These are phyloP conservation scores for Drosera spatulata DNA, from an alignment of 179 eudicot genomes.

Conservation along the genomic window DNA sequence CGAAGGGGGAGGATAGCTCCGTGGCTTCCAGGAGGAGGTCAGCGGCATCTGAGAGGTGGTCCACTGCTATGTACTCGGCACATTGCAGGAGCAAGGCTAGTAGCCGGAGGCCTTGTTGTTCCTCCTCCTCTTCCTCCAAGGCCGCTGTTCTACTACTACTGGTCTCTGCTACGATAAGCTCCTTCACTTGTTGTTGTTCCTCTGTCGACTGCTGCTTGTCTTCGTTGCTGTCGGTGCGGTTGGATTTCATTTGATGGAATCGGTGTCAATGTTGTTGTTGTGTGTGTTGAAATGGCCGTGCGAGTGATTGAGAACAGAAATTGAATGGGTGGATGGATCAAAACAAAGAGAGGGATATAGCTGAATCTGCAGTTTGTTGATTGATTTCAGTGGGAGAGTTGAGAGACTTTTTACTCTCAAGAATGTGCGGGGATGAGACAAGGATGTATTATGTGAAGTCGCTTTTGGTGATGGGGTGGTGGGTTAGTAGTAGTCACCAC, in stretches of 20 bases:
- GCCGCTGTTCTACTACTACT: background rate
- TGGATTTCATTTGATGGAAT: background rate
- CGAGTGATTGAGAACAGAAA: too few species aligned
- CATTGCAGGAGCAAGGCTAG: constrained; percentile 35
- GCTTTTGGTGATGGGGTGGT: too few species aligned
- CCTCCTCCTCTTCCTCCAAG: constrained; percentile 1
- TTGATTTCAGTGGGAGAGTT: too few species aligned
- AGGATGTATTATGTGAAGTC: too few species aligned
- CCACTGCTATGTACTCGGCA: constrained; percentile 33
- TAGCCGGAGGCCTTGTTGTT: constrained; percentile 19
- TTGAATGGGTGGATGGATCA: too few species aligned
- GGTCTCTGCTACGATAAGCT: background rate
- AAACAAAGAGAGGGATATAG: too few species aligned
- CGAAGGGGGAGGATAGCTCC: constrained; percentile 37
- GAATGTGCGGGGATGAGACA: too few species aligned
- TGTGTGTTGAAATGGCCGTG: too few species aligned
- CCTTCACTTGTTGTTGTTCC: background rate
- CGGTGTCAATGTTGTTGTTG: too few species aligned
- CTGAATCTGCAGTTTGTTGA: too few species aligned
- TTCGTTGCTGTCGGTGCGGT: background rate
- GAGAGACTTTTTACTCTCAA: too few species aligned
- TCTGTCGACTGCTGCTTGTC: background rate
- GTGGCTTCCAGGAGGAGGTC: constrained; percentile 27
- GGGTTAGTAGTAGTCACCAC: too few species aligned
- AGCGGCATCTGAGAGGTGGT: constrained; percentile 18